Base-by-base conservation (phyloP, 345 rosid genomes). In the Syzygium oleosum region DNA sequence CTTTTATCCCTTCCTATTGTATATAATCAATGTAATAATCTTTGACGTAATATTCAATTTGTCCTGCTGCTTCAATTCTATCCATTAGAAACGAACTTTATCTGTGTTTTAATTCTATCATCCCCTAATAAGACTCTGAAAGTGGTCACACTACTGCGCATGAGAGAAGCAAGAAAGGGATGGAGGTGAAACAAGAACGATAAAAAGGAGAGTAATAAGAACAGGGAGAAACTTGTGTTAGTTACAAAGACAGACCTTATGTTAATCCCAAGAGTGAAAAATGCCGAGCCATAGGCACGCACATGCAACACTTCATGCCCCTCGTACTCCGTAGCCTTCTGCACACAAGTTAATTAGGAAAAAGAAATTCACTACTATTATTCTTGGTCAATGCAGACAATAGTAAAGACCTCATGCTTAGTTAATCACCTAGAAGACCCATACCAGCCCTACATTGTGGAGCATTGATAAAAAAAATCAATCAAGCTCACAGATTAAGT, bases 201-300 rank as follows among this genome's bases (percentile, higher is more conserved):
- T 31, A 46, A 29, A 85, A 52, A 25, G 41, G 46, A 34, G 59
- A 54, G 29, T 46, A 51, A 86, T 29, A 15, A 86, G 41, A 58
- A 58, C 49, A 79, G 80, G 29, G n/a, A 41, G 52, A 31, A 51
- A 51, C 22, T 49, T 46, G 73, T 77, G 84, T 51, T 38, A 61
- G 51, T 22, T 73, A 84, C 61, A 85, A 34, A 78, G 68, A 86
- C 86, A 78, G 89, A 97, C 98, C 99, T 95, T 93, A 96, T 94
- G 91, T 97, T 96, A 85, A 98, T 94, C 88, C 98, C 99, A 68
- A 98, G 98, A 65, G 95, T 92, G 88, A 98, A 95, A 92, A 92
- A 98, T 56, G 96, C 94, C 56, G 96, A 96, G 87, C 98, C 99
- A 91, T 97, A 97, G 29, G 99, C 99, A 87, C 99, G 96, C 84